phyloP scores from a whole-genome alignment of 2,329 filamentous ascomycete species.

The Calonectria crousiana region DNA sequence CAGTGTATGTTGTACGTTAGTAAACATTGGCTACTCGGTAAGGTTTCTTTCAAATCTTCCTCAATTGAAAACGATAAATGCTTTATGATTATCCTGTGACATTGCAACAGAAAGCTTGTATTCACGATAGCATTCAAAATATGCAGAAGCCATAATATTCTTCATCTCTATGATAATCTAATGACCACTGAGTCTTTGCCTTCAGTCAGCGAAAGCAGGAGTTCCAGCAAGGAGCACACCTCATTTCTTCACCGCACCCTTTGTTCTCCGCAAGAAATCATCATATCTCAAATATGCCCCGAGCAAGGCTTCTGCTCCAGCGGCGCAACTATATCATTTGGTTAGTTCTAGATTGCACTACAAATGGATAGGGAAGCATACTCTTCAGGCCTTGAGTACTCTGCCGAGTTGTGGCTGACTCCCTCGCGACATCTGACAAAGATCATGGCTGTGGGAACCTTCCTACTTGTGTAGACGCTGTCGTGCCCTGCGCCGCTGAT shows the following conservation, averaged over 20 bases:
- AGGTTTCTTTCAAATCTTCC: no score
- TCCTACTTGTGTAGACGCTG: conserved; percentile 42
- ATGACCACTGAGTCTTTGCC: neutral
- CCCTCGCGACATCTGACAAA: conserved; percentile 44
- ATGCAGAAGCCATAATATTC: neutral
- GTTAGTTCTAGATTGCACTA: neutral
- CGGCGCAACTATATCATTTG: neutral
- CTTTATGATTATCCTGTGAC: no score
- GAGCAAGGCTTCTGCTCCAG: neutral
- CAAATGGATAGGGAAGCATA: neutral
- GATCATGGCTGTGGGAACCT: conserved; percentile 45
- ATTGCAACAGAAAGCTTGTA: no score
- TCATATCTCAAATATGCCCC: conserved; percentile 4
- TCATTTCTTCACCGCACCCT: neutral
- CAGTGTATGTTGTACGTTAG: no score
- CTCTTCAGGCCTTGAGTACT: conserved; percentile 42
- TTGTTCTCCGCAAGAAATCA: neutral
- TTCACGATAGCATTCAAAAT: no score
- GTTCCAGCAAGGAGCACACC: neutral
- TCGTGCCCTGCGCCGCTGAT: conserved; percentile 47
- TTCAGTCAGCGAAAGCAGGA: neutral
- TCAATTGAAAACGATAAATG: no score
- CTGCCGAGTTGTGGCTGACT: conserved; percentile 36
- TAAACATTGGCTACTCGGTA: no score
- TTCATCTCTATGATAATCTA: neutral